Evolutionary conservation across 2,329 filamentous ascomycete genomes (phyloP), one percentile per base, ranked within the genome.

Genomic region (Talaromyces marneffei): DNA sequence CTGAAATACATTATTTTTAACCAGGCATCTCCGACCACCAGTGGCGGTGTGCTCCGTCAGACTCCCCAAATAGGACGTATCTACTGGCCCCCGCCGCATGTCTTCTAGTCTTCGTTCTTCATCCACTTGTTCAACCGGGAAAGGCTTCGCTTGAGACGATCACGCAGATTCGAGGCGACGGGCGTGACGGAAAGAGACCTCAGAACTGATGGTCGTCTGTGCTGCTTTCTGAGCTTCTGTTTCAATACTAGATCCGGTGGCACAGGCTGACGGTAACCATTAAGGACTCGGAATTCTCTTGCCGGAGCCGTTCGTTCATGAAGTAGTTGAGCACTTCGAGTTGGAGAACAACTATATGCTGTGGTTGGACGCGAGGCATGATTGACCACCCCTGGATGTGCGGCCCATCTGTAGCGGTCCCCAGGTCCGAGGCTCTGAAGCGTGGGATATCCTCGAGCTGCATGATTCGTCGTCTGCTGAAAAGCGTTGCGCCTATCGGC

Each of bases 101-200:
- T 39, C 14, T n/a, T 55, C 35, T 39, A 55, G 16, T 14, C n/a
- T 40, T 56, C 50, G 35, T 48, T 69, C 57, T 63, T 66, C 33
- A 69, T 64, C 12, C 64, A 54, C 44, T 53, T 65, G 46, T 65
- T 67, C 39, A 68, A 46, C 12, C 53, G 62, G n/a, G 62, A 63
- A 14, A 68, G 37, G 25, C 62, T 68, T 33, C 57, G 66, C 52
- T 62, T 59, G 7, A 68, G 46, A 10, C 60, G 60, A 37, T 56
- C 56, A 3, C 64, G 64, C 60, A 68, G 57, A 5, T 40, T 63
- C 4, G 52, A 65, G 3, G 68, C 56, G 2, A 68, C 37, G 1
- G 66, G 64, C n/a, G 55, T 63, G 1, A 61, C 29, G 2, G 58
- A 59, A 39, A 60, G 40, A 23, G 64, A 56, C 33, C 39, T 66